These are phyloP conservation scores for Calocera cornea DNA, from an alignment of 768 basidiomycete genomes.

Conservation along the genomic window DNA sequence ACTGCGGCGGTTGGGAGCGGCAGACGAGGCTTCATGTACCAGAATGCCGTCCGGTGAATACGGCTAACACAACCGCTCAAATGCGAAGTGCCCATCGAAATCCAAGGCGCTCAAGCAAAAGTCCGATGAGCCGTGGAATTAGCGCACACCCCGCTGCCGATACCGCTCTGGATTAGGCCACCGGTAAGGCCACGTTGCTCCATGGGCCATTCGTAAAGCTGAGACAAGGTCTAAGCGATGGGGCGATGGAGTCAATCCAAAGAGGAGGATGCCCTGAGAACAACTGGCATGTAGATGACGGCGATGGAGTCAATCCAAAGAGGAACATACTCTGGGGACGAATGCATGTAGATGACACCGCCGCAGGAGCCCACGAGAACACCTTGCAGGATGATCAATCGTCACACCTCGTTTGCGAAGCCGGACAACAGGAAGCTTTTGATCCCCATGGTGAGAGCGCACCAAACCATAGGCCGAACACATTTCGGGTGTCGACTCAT, in stretches of 20 bases:
- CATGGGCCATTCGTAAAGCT: constrained; percentile 3
- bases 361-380: constrained; percentile 1
- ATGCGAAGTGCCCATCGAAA: constrained; percentile 9
- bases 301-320: no score
- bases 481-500: background rate
- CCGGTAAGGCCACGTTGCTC: constrained; percentile 1
- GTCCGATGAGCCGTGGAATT: background rate
- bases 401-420: background rate
- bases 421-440: background rate
- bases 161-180: background rate
- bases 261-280: background rate
- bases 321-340: no score
- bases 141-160: background rate
- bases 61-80: background rate
- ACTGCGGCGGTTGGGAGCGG: background rate
- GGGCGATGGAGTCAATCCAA: background rate
- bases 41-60: background rate
- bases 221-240: background rate
- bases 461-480: background rate
- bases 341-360: constrained; percentile 1
- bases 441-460: background rate
- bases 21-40: constrained; percentile 3
- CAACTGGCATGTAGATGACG: no score
- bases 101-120: background rate
- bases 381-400: constrained; percentile 8